Percentiles rank a stretch among this genome's conserved stretches.
phyloP scores from a whole-genome alignment of 306 rosid species.

The Carpinus fangiana region DNA sequence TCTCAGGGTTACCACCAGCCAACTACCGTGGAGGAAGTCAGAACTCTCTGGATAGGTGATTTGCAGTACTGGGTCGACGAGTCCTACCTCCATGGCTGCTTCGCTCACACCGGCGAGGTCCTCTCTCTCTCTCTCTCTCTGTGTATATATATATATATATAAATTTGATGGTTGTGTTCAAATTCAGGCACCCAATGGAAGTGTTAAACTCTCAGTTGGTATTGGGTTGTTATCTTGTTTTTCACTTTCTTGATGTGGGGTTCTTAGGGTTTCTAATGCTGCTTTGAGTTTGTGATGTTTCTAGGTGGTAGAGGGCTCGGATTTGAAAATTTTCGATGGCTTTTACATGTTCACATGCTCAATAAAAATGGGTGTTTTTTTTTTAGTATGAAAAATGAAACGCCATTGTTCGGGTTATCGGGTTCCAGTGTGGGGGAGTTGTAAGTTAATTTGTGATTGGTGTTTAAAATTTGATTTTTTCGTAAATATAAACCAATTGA shows the following conservation, averaged over 20 bases:
- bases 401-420: background rate
- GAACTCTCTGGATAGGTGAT: constrained; percentile 94
- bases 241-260: background rate
- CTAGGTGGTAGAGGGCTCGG: background rate
- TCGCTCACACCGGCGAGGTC: constrained; percentile 86
- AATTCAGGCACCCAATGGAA: background rate
- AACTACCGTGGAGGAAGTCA: constrained; percentile 61
- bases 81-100: constrained; percentile 64
- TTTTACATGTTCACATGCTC: background rate
- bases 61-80: constrained; percentile 94
- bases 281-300: background rate
- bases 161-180: background rate
- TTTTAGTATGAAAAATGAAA: background rate
- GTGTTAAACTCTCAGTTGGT: background rate
- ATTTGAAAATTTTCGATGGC: background rate
- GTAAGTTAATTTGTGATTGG: background rate
- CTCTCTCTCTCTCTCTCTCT: constrained; percentile 15
- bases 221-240: background rate
- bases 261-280: background rate
- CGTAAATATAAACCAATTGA: background rate
- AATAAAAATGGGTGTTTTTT: background rate
- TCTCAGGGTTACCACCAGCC: constrained; percentile 52
- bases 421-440: background rate
- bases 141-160: background rate
- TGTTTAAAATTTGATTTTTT: background rate